phyloP scores from a whole-genome alignment of 257 asterid species.

The Solanum dulcamara region DNA sequence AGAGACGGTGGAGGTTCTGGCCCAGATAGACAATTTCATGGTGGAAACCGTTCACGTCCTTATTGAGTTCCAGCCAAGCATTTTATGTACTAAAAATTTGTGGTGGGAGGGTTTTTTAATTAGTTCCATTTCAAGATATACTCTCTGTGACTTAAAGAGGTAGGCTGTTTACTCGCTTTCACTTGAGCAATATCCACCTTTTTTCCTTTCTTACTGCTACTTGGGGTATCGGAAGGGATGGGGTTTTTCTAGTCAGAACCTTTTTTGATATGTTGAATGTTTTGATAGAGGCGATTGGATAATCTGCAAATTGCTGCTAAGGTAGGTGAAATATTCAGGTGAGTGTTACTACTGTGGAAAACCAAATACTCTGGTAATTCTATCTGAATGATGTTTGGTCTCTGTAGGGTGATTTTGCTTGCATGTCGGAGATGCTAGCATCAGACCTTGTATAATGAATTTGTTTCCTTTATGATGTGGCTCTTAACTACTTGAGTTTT shows the following conservation, averaged over 20 bases:
- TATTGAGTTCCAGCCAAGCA: constrained; percentile 43
- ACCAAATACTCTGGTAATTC: not conserved
- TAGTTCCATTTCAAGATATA: constrained; percentile 53
- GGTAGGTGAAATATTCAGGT: constrained; percentile 88
- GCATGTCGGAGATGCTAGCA: not conserved
- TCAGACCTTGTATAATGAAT: not conserved
- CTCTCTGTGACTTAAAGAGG: constrained; percentile 73
- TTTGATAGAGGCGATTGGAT: constrained; percentile 86
- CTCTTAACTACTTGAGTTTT: not conserved
- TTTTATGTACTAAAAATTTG: constrained; percentile 60
- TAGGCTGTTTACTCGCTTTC: constrained; percentile 54
- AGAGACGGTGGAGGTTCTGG: constrained; percentile 89
- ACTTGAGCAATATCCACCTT: constrained; percentile 33
- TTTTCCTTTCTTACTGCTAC: constrained; percentile 40
- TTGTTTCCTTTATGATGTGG: not conserved
- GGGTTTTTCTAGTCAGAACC: constrained; percentile 37
- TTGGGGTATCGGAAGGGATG: constrained; percentile 11
- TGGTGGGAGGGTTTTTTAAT: constrained; percentile 59
- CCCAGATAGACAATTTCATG: constrained; percentile 79
- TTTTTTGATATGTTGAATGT: constrained; percentile 56
- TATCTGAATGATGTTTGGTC: not conserved
- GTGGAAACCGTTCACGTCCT: constrained; percentile 97
- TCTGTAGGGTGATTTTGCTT: not conserved
- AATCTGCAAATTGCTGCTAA: constrained; percentile 87
- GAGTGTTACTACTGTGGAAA: constrained; percentile 59